Conservation (phyloP, 148 eudicot species). For the Simmondsia chinensis region DNA sequence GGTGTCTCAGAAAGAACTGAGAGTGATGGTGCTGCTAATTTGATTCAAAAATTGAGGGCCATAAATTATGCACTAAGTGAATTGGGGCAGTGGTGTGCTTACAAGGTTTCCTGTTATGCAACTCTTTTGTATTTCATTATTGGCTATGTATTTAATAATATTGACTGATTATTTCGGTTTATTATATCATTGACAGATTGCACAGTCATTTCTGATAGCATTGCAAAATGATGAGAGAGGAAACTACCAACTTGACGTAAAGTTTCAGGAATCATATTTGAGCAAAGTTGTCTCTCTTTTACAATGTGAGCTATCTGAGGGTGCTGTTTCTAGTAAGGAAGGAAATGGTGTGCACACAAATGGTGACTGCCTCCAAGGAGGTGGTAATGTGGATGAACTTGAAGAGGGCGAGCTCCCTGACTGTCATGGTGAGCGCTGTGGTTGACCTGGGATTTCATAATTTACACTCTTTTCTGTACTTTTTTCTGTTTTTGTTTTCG, state of each 20-base stretch:
- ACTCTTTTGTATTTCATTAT: constrained; percentile 5
- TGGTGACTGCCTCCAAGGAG: constrained; percentile 19
- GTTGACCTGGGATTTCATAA: background rate
- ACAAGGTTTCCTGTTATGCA: constrained; percentile 60
- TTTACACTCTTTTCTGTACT: background rate
- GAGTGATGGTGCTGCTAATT: constrained; percentile 97
- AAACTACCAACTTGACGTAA: constrained; percentile 91
- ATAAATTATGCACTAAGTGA: constrained; percentile 93
- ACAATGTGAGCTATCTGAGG: constrained; percentile 83
- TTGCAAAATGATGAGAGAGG: constrained; percentile 95
- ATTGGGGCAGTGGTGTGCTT: constrained; percentile 99
- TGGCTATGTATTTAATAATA: background rate
- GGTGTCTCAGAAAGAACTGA: constrained; percentile 99
- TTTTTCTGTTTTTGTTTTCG: background rate
- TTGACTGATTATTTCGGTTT: constrained; percentile 1
- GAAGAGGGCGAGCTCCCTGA: constrained; percentile 98
- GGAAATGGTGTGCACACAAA: constrained; percentile 17
- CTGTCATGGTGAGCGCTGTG: constrained; percentile 57
- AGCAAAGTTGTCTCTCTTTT: constrained; percentile 67
- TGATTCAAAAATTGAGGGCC: constrained; percentile 95
- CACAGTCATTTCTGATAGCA: constrained; percentile 79
- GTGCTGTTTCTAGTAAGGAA: constrained; percentile 54
- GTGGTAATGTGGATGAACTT: constrained; percentile 42
- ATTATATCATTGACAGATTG: constrained; percentile 58
- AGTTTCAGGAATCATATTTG: constrained; percentile 92